Evolutionary conservation across 2,329 filamentous ascomycete species (phyloP), one percentile per base, ranked within the genome.

Genomic region (Endothia cerciana): DNA sequence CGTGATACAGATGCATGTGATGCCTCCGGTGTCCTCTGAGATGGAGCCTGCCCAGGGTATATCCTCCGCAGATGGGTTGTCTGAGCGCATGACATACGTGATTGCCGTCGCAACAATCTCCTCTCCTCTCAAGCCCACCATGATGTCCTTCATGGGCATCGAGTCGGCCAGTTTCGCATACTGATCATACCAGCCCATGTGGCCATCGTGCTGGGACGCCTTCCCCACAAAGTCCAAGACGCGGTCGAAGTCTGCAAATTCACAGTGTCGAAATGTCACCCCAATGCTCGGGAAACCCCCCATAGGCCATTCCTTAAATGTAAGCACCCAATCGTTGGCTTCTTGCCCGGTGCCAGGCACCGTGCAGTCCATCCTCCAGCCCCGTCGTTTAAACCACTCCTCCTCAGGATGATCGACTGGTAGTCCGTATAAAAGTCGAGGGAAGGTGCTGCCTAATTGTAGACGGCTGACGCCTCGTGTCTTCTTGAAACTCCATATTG

Each of bases 151-250:
- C 47, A 86, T 77, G 68, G 82, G 77, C 60, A 77, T 77, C 8
- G 81, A 80, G 68, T 82, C 79, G 55, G 79, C 80, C 11, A 86
- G 77, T 68, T 79, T 81, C 64, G 79, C 80, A 69, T 88, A 89
- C 70, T 87, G 84, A 70, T 88, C 85, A 70, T 83, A 87, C 84
- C 85, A 87, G 53, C 85, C 85, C 70, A 86, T 81, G 55, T 80
- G 78, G 41, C 80, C 77, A 66, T 83, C 81, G 58, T 77, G 77
- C 11, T 74, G 74, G 0, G 82, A 83, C 62, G 83, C 81, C 60
- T 75, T 77, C 62, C 81, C 80, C 11, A 85, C 83, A 69, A 87
- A 79, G 1, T 80, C 78, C 59, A 85, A 71, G 2, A 87, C 81
- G 36, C 72, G 69, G 45, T 79, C 73, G 65, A 81, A 81, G 66